phyloP scores from a whole-genome alignment of 1,139 yeast species.

The Lodderomyces parapsilosis region DNA sequence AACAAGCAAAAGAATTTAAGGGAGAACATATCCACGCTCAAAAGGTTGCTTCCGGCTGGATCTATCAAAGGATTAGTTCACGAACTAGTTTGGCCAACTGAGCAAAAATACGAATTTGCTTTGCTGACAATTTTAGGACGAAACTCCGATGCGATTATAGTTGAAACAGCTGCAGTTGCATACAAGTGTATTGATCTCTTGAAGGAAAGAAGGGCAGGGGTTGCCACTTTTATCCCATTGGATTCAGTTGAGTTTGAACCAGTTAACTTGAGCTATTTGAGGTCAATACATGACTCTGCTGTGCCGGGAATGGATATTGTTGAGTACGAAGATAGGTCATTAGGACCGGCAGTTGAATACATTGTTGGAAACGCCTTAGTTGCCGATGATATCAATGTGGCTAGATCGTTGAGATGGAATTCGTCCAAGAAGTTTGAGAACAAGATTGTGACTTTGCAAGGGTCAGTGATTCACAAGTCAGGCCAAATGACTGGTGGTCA shows the following conservation, averaged over 20 bases:
- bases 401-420: slow-evolving; percentile 74
- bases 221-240: slow-evolving; percentile 84
- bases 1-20: slow-evolving; percentile 65
- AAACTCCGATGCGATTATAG: slow-evolving; percentile 79
- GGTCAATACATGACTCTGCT: slow-evolving; percentile 56
- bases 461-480: slow-evolving; percentile 79
- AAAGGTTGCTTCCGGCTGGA: slow-evolving; percentile 62
- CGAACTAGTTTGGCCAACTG: slow-evolving; percentile 79
- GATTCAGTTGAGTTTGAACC: slow-evolving; percentile 64
- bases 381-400: slow-evolving; percentile 69
- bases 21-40: slow-evolving; percentile 69
- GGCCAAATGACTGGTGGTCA: slow-evolving; percentile 94
- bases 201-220: slow-evolving; percentile 84
- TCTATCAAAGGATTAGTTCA: slow-evolving; percentile 79
- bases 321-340: slow-evolving; percentile 58
- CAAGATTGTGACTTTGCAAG: slow-evolving; percentile 79
- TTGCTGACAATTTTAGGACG: slow-evolving; percentile 78
- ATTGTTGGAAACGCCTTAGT: slow-evolving; percentile 80
- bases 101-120: slow-evolving; percentile 73
- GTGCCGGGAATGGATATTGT: slow-evolving; percentile 73
- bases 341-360: slow-evolving; percentile 78
- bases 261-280: slow-evolving; percentile 54
- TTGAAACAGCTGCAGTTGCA: slow-evolving; percentile 73
- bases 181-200: slow-evolving; percentile 78
- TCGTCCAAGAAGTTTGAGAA: slow-evolving; percentile 43